phyloP scores from a whole-genome alignment of 768 basidiomycete genomes.

The Serendipita vermifera region DNA sequence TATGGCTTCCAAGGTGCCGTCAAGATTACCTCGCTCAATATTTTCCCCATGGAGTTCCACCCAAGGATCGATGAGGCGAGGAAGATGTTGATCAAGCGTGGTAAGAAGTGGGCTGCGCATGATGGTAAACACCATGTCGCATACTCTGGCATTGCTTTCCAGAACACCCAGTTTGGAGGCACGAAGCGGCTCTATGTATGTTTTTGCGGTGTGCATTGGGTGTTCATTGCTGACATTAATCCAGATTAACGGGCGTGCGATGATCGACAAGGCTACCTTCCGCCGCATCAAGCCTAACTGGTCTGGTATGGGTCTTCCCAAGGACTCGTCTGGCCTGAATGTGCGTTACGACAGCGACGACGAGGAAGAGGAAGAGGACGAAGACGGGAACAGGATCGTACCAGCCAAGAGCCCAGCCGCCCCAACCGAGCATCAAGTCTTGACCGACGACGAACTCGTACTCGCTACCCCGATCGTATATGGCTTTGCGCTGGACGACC shows the following conservation, averaged over 20 bases:
- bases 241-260: constrained; percentile 44
- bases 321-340: not conserved
- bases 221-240: not conserved
- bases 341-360: not conserved
- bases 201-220: not conserved
- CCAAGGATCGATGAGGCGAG: constrained; percentile 32
- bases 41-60: constrained; percentile 43
- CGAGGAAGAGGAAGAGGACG: constrained; percentile 6
- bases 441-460: constrained; percentile 41
- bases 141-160: constrained; percentile 40
- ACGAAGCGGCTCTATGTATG: not conserved
- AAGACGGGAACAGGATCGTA: not conserved
- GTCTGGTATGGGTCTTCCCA: not conserved
- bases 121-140: constrained; percentile 42
- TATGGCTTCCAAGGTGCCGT: constrained; percentile 34
- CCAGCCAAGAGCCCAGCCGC: not conserved
- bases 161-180: constrained; percentile 23
- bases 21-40: constrained; percentile 37
- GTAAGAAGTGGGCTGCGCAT: constrained; percentile 42
- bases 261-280: constrained; percentile 50
- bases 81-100: constrained; percentile 32
- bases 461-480: constrained; percentile 44
- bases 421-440: constrained; percentile 3
- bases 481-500: constrained; percentile 49
- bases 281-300: constrained; percentile 40